Conservation (phyloP, 306 rosid species). For the Cicer bijugum region DNA sequence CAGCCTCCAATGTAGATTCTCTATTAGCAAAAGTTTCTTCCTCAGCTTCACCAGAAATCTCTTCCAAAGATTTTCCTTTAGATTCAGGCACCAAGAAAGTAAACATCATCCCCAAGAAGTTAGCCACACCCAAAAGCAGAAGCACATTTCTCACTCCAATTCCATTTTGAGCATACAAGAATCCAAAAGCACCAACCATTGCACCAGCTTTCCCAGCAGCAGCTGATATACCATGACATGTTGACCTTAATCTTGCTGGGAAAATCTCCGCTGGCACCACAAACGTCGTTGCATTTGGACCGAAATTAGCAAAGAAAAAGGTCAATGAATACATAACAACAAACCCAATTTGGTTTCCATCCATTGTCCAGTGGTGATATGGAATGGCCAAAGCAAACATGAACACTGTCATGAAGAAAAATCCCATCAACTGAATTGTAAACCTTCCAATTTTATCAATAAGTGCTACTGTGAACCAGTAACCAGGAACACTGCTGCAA, state of each 20-base stretch:
- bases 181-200: conserved; percentile 84
- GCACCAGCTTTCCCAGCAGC: conserved; percentile 95
- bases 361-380: conserved; percentile 79
- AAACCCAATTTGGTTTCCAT: conserved; percentile 68
- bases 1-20: conserved; percentile 43
- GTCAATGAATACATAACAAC: conserved; percentile 83
- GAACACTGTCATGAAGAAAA: conserved; percentile 88
- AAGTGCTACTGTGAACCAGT: conserved; percentile 85
- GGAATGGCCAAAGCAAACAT: conserved; percentile 90
- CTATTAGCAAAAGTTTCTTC: conserved; percentile 41
- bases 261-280: conserved; percentile 92
- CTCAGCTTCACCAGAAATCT: conserved; percentile 74
- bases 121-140: conserved; percentile 62
- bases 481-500: conserved; percentile 87
- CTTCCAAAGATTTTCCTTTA: conserved; percentile 82
- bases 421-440: conserved; percentile 75
- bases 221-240: conserved; percentile 92
- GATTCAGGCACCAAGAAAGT: conserved; percentile 89
- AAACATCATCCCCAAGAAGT: conserved; percentile 63
- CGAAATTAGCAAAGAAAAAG: conserved; percentile 88
- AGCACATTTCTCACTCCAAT: conserved; percentile 68
- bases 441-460: conserved; percentile 76
- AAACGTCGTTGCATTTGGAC: conserved; percentile 85
- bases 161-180: conserved; percentile 58
- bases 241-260: conserved; percentile 80